Conservation (phyloP, 331 rosid species). For the Malus hybrid region DNA sequence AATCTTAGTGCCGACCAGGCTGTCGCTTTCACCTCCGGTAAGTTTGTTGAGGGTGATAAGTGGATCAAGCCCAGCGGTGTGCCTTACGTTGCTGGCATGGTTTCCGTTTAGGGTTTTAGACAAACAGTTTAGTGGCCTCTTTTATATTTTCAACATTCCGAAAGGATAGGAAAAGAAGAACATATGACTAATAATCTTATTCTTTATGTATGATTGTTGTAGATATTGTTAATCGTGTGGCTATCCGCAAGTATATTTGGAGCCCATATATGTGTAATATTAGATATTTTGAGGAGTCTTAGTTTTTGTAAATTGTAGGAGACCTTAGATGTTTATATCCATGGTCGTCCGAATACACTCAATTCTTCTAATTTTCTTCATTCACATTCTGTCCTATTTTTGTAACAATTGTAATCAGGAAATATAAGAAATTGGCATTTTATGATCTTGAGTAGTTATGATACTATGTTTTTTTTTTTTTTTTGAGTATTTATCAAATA, state of each 20-base stretch:
- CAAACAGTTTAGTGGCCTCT: background rate
- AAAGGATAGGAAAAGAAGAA: background rate
- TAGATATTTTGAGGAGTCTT: background rate
- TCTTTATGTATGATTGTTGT: background rate
- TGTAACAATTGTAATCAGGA: background rate
- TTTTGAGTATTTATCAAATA: too few species aligned
- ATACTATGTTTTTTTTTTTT: too few species aligned
- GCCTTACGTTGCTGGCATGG: slow-evolving; percentile 7
- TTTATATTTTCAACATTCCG: background rate
- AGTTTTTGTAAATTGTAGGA: background rate
- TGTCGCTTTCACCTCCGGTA: background rate
- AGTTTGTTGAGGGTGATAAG: background rate
- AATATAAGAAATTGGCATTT: too few species aligned
- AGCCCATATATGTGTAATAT: background rate
- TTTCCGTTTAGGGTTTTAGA: background rate
- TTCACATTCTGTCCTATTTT: background rate
- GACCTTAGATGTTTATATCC: background rate
- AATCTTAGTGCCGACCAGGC: background rate
- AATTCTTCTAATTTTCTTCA: background rate
- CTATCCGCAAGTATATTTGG: background rate
- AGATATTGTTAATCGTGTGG: background rate
- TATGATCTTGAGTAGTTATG: too few species aligned
- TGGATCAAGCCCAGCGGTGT: slow-evolving; percentile 8
- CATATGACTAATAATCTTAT: background rate
- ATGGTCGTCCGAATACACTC: background rate